Evolutionary conservation across 179 eudicot species (phyloP).

Genomic region (Camellia oleifera): DNA sequence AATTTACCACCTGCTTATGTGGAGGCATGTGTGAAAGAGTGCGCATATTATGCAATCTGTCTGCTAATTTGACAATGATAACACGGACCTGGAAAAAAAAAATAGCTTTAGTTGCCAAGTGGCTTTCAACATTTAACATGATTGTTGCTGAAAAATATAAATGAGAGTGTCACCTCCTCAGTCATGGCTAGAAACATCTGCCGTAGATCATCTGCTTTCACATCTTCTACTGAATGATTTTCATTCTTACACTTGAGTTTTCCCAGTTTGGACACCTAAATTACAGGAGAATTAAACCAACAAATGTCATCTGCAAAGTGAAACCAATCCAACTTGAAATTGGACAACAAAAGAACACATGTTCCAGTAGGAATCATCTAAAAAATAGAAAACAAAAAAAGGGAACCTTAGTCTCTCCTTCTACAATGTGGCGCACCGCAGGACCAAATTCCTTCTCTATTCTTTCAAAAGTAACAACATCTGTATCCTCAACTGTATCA

Average conservation of each 20-base stretch:
- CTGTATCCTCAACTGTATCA: conserved; percentile 96
- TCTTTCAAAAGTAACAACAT: conserved; percentile 73
- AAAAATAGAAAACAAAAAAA: neutral
- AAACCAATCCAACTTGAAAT: neutral
- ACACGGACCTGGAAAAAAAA: conserved; percentile 74
- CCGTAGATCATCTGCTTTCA: conserved; percentile 89
- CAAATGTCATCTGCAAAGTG: neutral
- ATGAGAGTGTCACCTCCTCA: conserved; percentile 55
- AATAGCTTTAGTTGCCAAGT: neutral
- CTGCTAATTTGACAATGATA: conserved; percentile 91
- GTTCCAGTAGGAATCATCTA: neutral
- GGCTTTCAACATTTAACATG: neutral
- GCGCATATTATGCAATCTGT: conserved; percentile 96
- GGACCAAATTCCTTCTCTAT: conserved; percentile 85
- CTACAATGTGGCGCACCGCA: conserved; percentile 88
- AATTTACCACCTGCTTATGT: conserved; percentile 73
- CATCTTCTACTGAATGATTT: conserved; percentile 68
- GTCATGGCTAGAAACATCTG: conserved; percentile 99
- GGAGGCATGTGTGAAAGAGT: conserved; percentile 97
- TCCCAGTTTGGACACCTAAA: conserved; percentile 90
- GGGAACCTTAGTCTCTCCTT: conserved; percentile 94
- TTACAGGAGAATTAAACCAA: conserved; percentile 9
- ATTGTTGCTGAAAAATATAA: neutral
- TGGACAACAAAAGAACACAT: conserved; percentile 1
- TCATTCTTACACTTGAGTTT: conserved; percentile 75